Conservation (phyloP, 805 yeast species). For the Myxozyma vanderwaltii region DNA sequence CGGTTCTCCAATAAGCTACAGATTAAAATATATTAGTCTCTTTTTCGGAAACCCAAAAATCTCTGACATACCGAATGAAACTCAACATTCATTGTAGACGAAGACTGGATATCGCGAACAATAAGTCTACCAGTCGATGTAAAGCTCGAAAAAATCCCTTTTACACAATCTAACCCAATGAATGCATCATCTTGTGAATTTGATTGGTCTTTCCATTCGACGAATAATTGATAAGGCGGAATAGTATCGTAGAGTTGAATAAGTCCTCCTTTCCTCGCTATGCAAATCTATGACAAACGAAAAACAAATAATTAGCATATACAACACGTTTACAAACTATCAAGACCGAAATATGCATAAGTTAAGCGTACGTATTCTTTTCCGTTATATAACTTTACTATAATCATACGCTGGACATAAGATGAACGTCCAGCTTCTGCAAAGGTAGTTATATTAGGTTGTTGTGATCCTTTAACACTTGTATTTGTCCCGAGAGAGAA, state of each 20-base stretch:
- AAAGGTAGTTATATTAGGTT: constrained; percentile 59
- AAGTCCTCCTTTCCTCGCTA: constrained; percentile 38
- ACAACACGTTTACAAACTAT: neutral
- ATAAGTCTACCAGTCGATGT: constrained; percentile 42
- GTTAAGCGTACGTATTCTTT: constrained; percentile 46
- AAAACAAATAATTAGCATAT: neutral
- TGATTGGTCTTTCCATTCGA: constrained; percentile 23
- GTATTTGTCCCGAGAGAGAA: constrained; percentile 78
- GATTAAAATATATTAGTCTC: constrained; percentile 22
- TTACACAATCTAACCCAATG: constrained; percentile 33
- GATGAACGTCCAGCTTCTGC: constrained; percentile 44
- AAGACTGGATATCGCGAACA: constrained; percentile 39
- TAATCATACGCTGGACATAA: constrained; percentile 30
- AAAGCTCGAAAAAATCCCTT: constrained; percentile 36
- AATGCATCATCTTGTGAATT: constrained; percentile 23
- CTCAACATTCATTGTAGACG: constrained; percentile 9
- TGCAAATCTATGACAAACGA: constrained; percentile 23
- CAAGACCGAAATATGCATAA: neutral
- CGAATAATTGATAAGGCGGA: constrained; percentile 30
- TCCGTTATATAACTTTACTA: constrained; percentile 28
- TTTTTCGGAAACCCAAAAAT: neutral
- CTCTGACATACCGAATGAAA: constrained; percentile 10
- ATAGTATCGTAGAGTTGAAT: constrained; percentile 32
- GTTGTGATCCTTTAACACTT: constrained; percentile 63
- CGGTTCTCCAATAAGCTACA: constrained; percentile 48